Percentiles rank a stretch among this genome's conserved stretches.
phyloP scores from a whole-genome alignment of 2,329 filamentous ascomycete species.

The Penicillium sp. region DNA sequence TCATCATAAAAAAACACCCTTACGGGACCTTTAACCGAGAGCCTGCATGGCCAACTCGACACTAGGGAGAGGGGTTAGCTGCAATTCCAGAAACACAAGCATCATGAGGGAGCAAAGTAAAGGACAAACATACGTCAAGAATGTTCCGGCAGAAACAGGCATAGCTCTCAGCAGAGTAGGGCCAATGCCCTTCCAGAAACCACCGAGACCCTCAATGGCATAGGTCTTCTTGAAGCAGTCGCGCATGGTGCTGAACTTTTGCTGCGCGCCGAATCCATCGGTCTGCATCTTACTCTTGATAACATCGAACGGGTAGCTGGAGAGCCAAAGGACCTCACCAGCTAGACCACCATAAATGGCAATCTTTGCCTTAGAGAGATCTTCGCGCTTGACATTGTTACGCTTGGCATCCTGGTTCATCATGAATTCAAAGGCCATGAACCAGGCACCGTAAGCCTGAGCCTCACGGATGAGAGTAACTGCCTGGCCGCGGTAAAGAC shows the following conservation, averaged over 20 bases:
- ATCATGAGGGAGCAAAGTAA: not conserved
- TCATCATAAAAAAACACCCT: slow-evolving; percentile 2
- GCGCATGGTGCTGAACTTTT: slow-evolving; percentile 76
- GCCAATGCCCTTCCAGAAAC: slow-evolving; percentile 93
- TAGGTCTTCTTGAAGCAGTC: slow-evolving; percentile 86
- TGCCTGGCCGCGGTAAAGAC: slow-evolving; percentile 80
- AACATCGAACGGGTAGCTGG: slow-evolving; percentile 93
- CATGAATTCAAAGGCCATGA: slow-evolving; percentile 89
- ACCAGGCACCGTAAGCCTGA: slow-evolving; percentile 94
- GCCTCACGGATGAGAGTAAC: slow-evolving; percentile 88
- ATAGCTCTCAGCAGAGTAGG: slow-evolving; percentile 91
- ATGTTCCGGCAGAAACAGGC: slow-evolving; percentile 97
- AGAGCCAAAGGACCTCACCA: slow-evolving; percentile 89
- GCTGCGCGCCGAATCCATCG: slow-evolving; percentile 74
- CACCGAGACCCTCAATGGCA: slow-evolving; percentile 69
- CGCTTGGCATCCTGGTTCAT: slow-evolving; percentile 86
- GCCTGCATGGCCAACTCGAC: slow-evolving; percentile 50
- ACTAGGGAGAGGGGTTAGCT: slow-evolving; percentile 27
- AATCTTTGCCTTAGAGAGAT: slow-evolving; percentile 80
- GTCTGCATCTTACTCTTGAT: slow-evolving; percentile 99
- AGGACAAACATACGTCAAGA: slow-evolving; percentile 64
- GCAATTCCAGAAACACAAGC: not conserved
- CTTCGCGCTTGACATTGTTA: slow-evolving; percentile 70
- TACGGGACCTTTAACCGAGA: slow-evolving; percentile 33
- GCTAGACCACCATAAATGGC: slow-evolving; percentile 90